These are phyloP conservation scores for Mycena sp. DNA, from an alignment of 1,284 basidiomycete genomes.

Conservation along the genomic window DNA sequence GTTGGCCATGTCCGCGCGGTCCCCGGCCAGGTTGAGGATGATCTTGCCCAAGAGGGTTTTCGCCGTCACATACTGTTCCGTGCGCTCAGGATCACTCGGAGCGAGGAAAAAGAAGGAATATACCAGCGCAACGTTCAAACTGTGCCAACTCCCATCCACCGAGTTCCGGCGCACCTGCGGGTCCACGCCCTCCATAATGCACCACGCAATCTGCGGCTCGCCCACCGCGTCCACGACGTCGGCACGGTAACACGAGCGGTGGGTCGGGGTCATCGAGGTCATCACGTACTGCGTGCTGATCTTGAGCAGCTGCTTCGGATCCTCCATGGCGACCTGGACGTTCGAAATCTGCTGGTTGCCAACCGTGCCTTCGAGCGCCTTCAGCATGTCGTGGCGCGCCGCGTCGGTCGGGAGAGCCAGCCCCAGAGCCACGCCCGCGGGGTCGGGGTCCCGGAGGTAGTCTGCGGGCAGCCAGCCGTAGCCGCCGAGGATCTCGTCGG, in stretches of 20 bases:
- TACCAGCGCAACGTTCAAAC: constrained; percentile 13
- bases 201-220: background rate
- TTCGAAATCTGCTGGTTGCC: background rate
- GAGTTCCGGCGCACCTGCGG: background rate
- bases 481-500: constrained; percentile 22
- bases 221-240: background rate
- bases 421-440: background rate
- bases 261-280: background rate
- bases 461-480: constrained; percentile 13
- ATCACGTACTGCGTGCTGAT: background rate
- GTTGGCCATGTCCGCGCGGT: constrained; percentile 13
- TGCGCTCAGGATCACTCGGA: background rate
- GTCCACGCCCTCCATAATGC: constrained; percentile 11
- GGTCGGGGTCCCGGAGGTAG: constrained; percentile 11
- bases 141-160: constrained; percentile 1
- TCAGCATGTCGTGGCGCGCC: background rate
- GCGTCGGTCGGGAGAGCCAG: background rate
- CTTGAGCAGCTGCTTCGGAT: background rate
- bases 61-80: constrained; percentile 4
- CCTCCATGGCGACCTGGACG: constrained; percentile 1
- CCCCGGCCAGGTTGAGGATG: constrained; percentile 1
- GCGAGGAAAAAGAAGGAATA: background rate
- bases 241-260: background rate
- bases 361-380: background rate
- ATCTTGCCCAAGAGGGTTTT: background rate